Evolutionary conservation across 2,329 filamentous ascomycete species (phyloP), one percentile per base, ranked within the genome.

Genomic region (Paraphaeosphaeria sporulosa): DNA sequence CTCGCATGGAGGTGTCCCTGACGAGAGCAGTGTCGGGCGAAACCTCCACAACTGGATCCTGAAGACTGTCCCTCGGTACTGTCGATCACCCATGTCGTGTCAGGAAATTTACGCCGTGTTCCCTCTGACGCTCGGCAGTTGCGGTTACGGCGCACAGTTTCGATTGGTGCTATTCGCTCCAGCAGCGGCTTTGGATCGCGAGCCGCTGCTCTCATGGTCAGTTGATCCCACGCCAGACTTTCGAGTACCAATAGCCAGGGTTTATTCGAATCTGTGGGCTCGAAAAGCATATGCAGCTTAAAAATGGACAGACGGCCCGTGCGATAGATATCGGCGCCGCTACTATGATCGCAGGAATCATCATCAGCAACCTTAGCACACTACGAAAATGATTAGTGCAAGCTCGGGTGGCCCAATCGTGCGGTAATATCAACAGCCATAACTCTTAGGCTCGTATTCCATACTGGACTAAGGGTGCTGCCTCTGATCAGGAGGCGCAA

Each of bases 261-360:
- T 21, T 10, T 17, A 60, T 32, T 44, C 47, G 43, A 61, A 36
- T 56, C 60, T 60, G 56, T 61, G 59, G 57, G 46, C 30, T 50
- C 47, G 55, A 66, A 64, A 40, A 65, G 44, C 57, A 64, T 50
- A 52, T 62, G 48, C 58, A 55, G 54, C 60, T 23, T 48, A 53
- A 40, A 27, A 36, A 36, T 23, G 57, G 47, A 40, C 66, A 66
- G 53, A 60, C 49, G 66, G 59, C 58, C 67, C 63, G 65, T 65
- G 57, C 46, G 36, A 62, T 65, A 68, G 68, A 71, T 57, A 66
- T 74, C 49, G 64, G 68, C 68, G 69, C 64, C 62, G 55, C 56
- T 56, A 58, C 50, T 43, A 52, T 25, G 55, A 27, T 19, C 17
- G 43, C 53, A 42, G 53, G 52, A 59, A 25, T 42, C 25, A 25